Base-by-base conservation (phyloP, 148 eudicot genomes). In the Hydrangea macrophylla region DNA sequence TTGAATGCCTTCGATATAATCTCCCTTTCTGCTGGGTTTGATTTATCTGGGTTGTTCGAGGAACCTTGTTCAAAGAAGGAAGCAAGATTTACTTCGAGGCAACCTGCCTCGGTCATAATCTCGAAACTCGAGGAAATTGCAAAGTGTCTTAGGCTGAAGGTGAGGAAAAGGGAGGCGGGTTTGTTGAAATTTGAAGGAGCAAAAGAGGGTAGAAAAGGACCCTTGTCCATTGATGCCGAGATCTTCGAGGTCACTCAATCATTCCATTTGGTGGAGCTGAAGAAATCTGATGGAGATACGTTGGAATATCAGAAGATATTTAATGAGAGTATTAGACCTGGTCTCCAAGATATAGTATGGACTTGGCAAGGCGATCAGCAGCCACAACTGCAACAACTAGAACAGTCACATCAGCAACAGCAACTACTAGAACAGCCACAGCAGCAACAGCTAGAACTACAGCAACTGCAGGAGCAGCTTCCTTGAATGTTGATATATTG, bases 1-100 rank as follows among this genome's bases (percentile, higher is more conserved):
- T 55, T 89, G 64, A 89, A 89, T 81, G 96, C 96, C 35, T 89
- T 89, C 69, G 92, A 89, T 73, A 86, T 89, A 20, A 89, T 89
- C 35, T 86, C 96, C 56, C 75, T 89, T 58, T 86, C 92, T 42
- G 77, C 78, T 48, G 96, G 96, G 23, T 86, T 86, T 57, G 83
- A 89, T 75, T 66, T 89, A 25, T 77, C 89, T 10, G 73, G 84
- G 36, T 86, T 89, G 74, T 89, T 89, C 59, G 88, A 81, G 70
- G 83, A 82, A 66, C 44, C 68, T 31, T 61, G 64, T 65, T 65
- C 30, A 12, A 84, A 75, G 67, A 85, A 81, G 67, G 88, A 87
- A 68, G 75, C 88, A 15, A 80, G 96, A 75, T 90, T 90, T 70
- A 82, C 88, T 54, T 81, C 88, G 9, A 72, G 84, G 78, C 69